Base-by-base conservation (phyloP, 108 stramenopile species). In the Pseudonitzschia delicatissima region DNA sequence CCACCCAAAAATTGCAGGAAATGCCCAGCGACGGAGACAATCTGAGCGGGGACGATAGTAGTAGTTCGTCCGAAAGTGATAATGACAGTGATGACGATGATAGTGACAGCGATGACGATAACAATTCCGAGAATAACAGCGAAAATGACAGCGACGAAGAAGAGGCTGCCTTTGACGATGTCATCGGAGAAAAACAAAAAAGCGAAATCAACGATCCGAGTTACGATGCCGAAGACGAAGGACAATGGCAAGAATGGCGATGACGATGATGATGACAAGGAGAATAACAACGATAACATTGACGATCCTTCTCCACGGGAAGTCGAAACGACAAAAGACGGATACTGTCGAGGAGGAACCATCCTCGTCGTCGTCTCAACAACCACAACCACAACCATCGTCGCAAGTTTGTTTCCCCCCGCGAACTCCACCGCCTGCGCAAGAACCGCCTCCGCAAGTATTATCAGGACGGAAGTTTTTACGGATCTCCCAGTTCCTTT, bases 21-120 rank as follows among this genome's bases (percentile, higher is more conserved):
- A 15, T 81, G 75, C 86, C 84, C 12, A 82, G 80, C 36, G 92
- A 93, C 80, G 92, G 92, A 13, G 92, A 93, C 61, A 74, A 90
- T 74, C 64, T 93, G 59, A 87, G 86, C 73, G 92, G 87, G 17
- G 70, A 81, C 21, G 87, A 82, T 32, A 53, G 40, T 26, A 72
- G 70, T 11, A 68, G 64, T 9, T 67, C 62, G 26, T 48, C 48
- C 40, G 52, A 47, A 28, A 66, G 49, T 23, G 60, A 67, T 37
- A 68, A 47, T 5, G 64, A 67, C 27, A 77, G 74, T 3, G 68
- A 73, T 29, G 77, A 71, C n/a, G 77, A 78, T 2, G 83, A 79
- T 28, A 74, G 67, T 40, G 70, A 71, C 26, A 50, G 64, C 18
- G 70, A 67, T 35, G 61, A 52, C 45, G 79, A 71, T 45, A 77